A percentile compares a stretch with the other conserved stretches of the same genome.
These are phyloP conservation scores for Aureobasidium zeae DNA, from an alignment of 2,329 filamentous ascomycete species.

Conservation along the genomic window DNA sequence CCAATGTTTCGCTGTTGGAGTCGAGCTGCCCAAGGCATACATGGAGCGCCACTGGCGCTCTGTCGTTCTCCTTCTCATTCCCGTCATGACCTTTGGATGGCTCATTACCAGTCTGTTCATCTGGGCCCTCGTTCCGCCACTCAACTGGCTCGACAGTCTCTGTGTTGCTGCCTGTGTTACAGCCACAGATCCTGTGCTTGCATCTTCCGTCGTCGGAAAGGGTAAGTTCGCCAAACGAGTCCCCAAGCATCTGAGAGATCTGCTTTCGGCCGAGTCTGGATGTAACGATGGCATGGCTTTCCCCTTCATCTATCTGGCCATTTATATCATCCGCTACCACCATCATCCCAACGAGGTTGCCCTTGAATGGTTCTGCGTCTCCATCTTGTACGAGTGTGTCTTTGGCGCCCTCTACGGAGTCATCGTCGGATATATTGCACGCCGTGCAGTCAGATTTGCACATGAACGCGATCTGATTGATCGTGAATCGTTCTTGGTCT, in stretches of 20 bases:
- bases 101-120: slow-evolving; percentile 85
- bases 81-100: slow-evolving; percentile 97
- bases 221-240: slow-evolving; percentile 97
- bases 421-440: slow-evolving; percentile 74
- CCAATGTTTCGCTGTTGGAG: slow-evolving; percentile 84
- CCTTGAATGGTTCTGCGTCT: slow-evolving; percentile 81
- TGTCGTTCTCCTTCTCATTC: slow-evolving; percentile 75
- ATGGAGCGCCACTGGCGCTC: slow-evolving; percentile 98
- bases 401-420: slow-evolving; percentile 89
- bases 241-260: slow-evolving; percentile 90
- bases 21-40: slow-evolving; percentile 85
- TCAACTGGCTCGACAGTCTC: slow-evolving; percentile 85
- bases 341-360: slow-evolving; percentile 59
- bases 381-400: slow-evolving; percentile 89
- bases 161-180: slow-evolving; percentile 88
- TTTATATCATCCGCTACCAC: slow-evolving; percentile 81
- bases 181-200: slow-evolving; percentile 91
- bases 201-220: slow-evolving; percentile 96
- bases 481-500: slow-evolving; percentile 92
- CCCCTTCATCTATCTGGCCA: slow-evolving; percentile 85
- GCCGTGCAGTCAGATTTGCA: slow-evolving; percentile 80
- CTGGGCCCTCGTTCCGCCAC: slow-evolving; percentile 70
- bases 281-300: slow-evolving; percentile 99
- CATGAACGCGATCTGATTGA: slow-evolving; percentile 83
- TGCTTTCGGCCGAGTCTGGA: slow-evolving; percentile 91